phyloP scores from a whole-genome alignment of 345 rosid genomes.

The Linum lewisii region DNA sequence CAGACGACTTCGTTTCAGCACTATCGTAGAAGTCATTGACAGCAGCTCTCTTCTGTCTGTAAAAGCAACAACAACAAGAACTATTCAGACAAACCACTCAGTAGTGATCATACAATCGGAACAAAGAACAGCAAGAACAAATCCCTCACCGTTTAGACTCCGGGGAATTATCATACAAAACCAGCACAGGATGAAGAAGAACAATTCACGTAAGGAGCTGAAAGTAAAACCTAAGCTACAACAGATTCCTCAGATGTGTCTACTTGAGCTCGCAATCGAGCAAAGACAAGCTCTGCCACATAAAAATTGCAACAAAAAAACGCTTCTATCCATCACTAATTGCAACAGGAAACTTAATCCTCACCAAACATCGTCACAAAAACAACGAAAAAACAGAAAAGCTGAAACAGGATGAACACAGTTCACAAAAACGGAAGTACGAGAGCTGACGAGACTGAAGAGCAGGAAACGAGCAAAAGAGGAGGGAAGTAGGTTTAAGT shows the following conservation, averaged over 20 bases:
- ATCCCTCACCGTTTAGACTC: conserved; percentile 26
- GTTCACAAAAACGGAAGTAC: not conserved
- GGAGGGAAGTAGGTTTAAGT: not conserved
- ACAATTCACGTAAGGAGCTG: not conserved
- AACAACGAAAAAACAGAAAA: not conserved
- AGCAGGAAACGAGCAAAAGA: not conserved
- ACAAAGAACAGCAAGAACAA: not conserved
- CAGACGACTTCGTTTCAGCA: conserved; percentile 19
- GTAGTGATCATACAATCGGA: not conserved
- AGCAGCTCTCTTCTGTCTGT: conserved; percentile 24
- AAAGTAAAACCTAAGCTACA: not conserved
- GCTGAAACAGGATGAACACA: not conserved
- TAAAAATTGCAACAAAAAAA: too few relatives aligned
- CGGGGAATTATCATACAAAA: conserved; percentile 14
- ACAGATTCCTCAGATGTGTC: not conserved
- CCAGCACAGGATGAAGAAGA: conserved; percentile 21
- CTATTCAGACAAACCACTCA: not conserved
- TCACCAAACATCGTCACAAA: too few relatives aligned
- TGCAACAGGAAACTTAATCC: not conserved
- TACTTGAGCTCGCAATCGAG: not conserved
- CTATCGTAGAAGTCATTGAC: conserved; percentile 18
- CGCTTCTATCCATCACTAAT: not conserved
- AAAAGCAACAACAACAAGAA: conserved; percentile 3
- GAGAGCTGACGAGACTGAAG: not conserved
- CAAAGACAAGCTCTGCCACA: too few relatives aligned